Percentiles rank a stretch among this genome's conserved stretches.
Conservation (phyloP, 2,329 filamentous ascomycete species). For the Aspergillus novofumigatus region DNA sequence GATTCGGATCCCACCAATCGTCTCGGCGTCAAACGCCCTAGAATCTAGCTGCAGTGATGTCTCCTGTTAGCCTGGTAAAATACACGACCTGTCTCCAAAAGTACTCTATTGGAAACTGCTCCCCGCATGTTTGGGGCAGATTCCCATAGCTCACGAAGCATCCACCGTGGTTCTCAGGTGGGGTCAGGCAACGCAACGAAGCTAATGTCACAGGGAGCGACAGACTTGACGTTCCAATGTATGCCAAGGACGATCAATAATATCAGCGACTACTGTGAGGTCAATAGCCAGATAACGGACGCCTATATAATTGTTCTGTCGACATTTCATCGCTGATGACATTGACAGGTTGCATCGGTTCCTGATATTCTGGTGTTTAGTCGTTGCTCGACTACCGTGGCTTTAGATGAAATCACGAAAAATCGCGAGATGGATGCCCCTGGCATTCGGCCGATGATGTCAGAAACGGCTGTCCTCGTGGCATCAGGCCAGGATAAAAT, state of each 20-base stretch:
- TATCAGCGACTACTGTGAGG: neutral
- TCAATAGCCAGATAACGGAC: too few relatives aligned
- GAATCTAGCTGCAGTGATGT: neutral
- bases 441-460: neutral
- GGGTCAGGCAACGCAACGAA: neutral
- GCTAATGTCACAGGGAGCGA: neutral
- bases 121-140: neutral
- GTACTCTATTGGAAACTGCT: neutral
- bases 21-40: neutral
- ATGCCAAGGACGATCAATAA: neutral
- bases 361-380: too few relatives aligned
- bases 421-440: neutral
- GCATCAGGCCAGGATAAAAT: constrained; percentile 2
- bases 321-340: too few relatives aligned
- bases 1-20: too few relatives aligned
- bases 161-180: neutral
- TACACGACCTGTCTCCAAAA: neutral
- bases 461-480: neutral
- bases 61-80: neutral
- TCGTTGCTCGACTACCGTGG: too few relatives aligned
- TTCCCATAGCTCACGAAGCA: too few relatives aligned
- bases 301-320: too few relatives aligned
- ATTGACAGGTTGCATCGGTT: too few relatives aligned
- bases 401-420: neutral
- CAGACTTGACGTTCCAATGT: neutral